phyloP scores from a whole-genome alignment of 768 basidiomycete genomes.

The Serendipita sp. region DNA sequence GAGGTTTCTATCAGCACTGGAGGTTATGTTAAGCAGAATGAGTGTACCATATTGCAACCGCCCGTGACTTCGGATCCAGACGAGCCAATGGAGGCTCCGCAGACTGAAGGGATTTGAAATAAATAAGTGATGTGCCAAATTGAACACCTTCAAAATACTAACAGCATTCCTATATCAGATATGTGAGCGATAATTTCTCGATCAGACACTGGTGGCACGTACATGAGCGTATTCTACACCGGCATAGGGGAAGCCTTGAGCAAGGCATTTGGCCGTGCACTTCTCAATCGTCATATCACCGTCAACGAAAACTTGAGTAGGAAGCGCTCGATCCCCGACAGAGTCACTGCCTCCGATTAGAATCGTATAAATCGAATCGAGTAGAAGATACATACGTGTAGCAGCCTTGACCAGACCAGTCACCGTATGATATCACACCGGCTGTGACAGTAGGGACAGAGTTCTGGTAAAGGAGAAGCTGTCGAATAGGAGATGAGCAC shows the following conservation, averaged over 20 bases:
- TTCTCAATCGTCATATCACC: slow-evolving; percentile 32
- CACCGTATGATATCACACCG: too few relatives aligned
- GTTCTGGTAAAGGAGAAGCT: background rate
- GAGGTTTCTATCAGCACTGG: too few relatives aligned
- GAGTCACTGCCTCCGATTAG: background rate
- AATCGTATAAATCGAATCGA: too few relatives aligned
- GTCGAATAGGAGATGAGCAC: too few relatives aligned
- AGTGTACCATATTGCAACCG: slow-evolving; percentile 51
- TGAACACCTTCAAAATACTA: background rate
- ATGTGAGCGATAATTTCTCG: too few relatives aligned
- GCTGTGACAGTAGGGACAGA: background rate
- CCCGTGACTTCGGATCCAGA: slow-evolving; percentile 29
- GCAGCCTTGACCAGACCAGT: background rate
- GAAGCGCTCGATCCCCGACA: background rate
- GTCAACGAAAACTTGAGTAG: slow-evolving; percentile 17
- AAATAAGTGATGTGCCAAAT: background rate
- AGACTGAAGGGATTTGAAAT: slow-evolving; percentile 32
- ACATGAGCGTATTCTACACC: slow-evolving; percentile 34
- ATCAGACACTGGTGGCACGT: too few relatives aligned
- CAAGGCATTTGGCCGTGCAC: slow-evolving; percentile 32
- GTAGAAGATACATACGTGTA: background rate
- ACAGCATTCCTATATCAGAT: background rate
- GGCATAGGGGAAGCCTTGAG: slow-evolving; percentile 24
- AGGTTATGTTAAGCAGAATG: too few relatives aligned
- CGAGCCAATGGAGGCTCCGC: slow-evolving; percentile 30